Base-by-base conservation (phyloP, 2,329 filamentous ascomycete genomes). In the Berkeleyomyces rouxiae region DNA sequence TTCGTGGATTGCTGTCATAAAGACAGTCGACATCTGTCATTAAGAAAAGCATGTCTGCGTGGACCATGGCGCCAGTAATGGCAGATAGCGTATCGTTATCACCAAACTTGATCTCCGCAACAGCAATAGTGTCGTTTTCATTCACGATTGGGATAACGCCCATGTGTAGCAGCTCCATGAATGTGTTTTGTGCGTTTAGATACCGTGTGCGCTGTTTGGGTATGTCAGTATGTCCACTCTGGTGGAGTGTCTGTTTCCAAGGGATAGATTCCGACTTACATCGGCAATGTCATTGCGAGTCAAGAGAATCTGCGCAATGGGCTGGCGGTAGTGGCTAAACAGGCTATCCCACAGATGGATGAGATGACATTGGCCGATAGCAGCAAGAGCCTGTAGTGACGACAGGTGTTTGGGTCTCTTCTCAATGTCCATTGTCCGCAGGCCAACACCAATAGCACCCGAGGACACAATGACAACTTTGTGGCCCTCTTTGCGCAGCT, bases 11-110 rank as follows among this genome's bases (percentile, higher is more conserved):
- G 74, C 92, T 93, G 73, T 95, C 90, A 73, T 99, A 99, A 10
- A 99, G 78, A 71, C 92, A 96, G 72, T 99, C 93, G 58, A 99
- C 93, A 71, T 99, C 93, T 0, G 93, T 99, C 93, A 99, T 97
- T 66, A 99, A 80, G 74, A 99, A 99, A 7, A 99, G 80, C 69
- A 96, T 89, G 70, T 99, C 91, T 59, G 93, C 93, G 70, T 96
- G 90, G 23, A 97, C 88, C 90, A 97, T 97, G 67, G 88, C 93
- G 0, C 93, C 90, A 0, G 93, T 96, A 68, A 99, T 96, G 63
- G 93, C 93, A 10, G 90, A 96, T 57, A 99, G 79, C 1, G 93
- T 99, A 73, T 99, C 93, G 69, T 99, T 99, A 78, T 99, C 93
- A 67, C 93, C 93, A 71, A 99, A 99, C 78, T 97, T 97, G 76